Evolutionary conservation across 768 basidiomycete species (phyloP), one percentile per base, ranked within the genome.

Genomic region (Leucocoprinus leucothites): DNA sequence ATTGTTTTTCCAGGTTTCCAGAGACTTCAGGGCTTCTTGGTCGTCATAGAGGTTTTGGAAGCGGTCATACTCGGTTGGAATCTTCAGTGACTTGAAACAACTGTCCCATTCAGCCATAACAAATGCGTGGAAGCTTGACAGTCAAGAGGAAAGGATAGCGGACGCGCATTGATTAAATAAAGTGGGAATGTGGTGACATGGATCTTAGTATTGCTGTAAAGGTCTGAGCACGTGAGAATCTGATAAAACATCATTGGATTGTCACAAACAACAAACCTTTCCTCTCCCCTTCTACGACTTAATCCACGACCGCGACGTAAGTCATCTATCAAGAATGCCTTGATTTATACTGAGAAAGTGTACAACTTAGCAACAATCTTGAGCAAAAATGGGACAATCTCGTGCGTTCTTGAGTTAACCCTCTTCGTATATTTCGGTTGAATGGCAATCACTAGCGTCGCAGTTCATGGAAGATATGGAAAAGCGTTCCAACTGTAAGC

Each of bases 401-500:
- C 54, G 51, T 57, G 21, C 14, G 56, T 51, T 6, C 25, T 14
- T 19, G 18, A 14, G 1, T 28, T 43, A 19, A 48, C 18, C 21
- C 21, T 26, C 3, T 25, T 16, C 51, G 11, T 38, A 13, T 35
- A 26, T 34, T 26, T 31, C 44, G 8, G 1, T 16, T 13, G 35
- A 51, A 52, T 48, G 35, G 46, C 44, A 46, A 14, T 50, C 36
- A 47, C 59, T 64, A 92, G 91, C 81, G 61, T 96, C 94, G 51
- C 91, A 94, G 73, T 94, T 98, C 62, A 93, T 98, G 86, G 90
- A 92, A 79, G 94, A 98, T 74, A 94, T 98, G 89, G 88, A 95
- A 77, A 89, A 82, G 81, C 86, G 86, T 65, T 94, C 97, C 68
- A 99, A 99, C 72, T 99, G 97, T 99, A 64, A 67, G 93, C 84